Base-by-base conservation (phyloP, 805 yeast species). In the Candida xyloterini region DNA sequence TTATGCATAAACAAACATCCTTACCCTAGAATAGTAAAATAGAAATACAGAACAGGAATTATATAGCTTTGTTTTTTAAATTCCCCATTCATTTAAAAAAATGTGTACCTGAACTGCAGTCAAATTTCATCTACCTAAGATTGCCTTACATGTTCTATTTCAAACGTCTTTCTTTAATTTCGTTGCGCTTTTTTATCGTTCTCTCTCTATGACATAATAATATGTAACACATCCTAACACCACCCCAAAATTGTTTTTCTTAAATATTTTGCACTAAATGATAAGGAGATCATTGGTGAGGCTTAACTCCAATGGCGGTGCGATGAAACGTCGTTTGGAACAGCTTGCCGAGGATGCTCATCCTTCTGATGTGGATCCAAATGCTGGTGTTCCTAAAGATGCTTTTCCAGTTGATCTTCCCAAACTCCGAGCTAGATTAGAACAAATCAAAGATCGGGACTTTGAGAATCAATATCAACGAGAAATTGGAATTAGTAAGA, bases 261-360 rank as follows among this genome's bases (percentile, higher is more conserved):
- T n/a, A 27, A 26, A 7, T 31, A 13, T 20, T 36, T 30, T 35
- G 13, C n/a, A 7, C 18, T 13, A 4, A n/a, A 37, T 37, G 40
- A 25, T 37, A 11, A 37, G 15, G 14, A 9, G 35, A 15, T 20
- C 40, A 10, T 22, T 32, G 11, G 28, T 21, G 15, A n/a, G 30
- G 5, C 16, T 31, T 7, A 21, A 32, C 22, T 23, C 31, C 10
- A 52, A 51, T 14, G 34, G 50, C 4, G 58, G 63, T 5, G 49
- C 48, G 25, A 54, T 72, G 63, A 59, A 44, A 30, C 52, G 64
- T 13, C 52, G 73, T 18, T 48, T 72, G 15, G 64, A 62, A 39
- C 70, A 66, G 34, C 47, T 73, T 14, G 67, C 73, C 1, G 76
- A 70, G 43, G 64, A 69, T 25, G 72, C 76, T 1, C 38, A 47